These are phyloP conservation scores for Podospora pseudocomata DNA, from an alignment of 495 filamentous ascomycete species.

Conservation along the genomic window DNA sequence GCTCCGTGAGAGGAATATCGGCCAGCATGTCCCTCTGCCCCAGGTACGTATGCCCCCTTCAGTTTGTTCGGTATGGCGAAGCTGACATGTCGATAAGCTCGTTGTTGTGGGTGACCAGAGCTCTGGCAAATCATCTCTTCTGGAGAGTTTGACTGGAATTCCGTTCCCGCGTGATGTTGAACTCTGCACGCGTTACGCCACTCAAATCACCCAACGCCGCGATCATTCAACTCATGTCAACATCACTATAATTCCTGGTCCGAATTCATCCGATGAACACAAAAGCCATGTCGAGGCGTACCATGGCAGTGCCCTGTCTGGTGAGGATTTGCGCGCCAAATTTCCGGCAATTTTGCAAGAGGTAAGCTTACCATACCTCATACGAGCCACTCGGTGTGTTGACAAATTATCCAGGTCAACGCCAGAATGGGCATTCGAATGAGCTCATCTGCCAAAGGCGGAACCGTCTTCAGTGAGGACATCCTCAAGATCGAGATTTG, in stretches of 20 bases:
- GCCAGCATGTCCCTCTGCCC: slow-evolving; percentile 36
- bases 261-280: slow-evolving; percentile 23
- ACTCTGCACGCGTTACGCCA: slow-evolving; percentile 55
- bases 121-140: slow-evolving; percentile 47
- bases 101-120: slow-evolving; percentile 48
- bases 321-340: slow-evolving; percentile 14
- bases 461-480: slow-evolving; percentile 45
- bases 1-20: slow-evolving; percentile 40
- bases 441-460: slow-evolving; percentile 5
- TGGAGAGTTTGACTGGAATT: slow-evolving; percentile 49
- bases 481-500: slow-evolving; percentile 55
- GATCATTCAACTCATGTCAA: slow-evolving; percentile 24
- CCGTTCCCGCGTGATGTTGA: slow-evolving; percentile 43
- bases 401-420: slow-evolving; percentile 28
- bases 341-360: slow-evolving; percentile 26
- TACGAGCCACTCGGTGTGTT: background rate
- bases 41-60: slow-evolving; percentile 20
- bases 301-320: slow-evolving; percentile 11
- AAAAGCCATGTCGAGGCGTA: slow-evolving; percentile 21
- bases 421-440: slow-evolving; percentile 36
- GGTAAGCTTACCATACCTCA: slow-evolving; percentile 16
- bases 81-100: slow-evolving; percentile 28
- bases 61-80: background rate
- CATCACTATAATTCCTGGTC: slow-evolving; percentile 44
- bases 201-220: slow-evolving; percentile 48